Base-by-base conservation (phyloP, 2,329 filamentous ascomycete genomes). In the Claviceps lovelessii region DNA sequence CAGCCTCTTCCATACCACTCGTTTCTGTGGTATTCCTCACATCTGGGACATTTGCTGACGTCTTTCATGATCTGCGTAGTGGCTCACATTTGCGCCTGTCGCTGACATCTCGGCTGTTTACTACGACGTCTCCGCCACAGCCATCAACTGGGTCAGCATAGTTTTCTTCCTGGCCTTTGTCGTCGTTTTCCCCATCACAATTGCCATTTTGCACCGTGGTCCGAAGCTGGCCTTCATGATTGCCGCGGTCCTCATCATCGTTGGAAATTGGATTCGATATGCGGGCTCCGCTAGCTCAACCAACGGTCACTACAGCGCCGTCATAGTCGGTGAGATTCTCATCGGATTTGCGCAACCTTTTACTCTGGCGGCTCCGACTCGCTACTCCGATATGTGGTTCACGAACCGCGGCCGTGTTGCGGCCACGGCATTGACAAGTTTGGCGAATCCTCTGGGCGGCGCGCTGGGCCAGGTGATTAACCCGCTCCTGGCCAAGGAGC, bases 371-470 rank as follows among this genome's bases (percentile, higher is more conserved):
- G 89, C 91, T 0, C 91, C 93, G 0, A 91, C 93, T 0, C 77
- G 88, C 58, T 98, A 95, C 70, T 93, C 88, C 54, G 90, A 96
- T 66, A 74, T 95, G 57, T 97, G 93, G 93, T 97, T 97, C 71
- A 90, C 88, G 1, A 84, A 86, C 62, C 73, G 76, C 11, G 91
- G 90, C 8, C 81, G 93, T 54, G 87, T 95, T 13, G 85, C 86
- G 54, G 91, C 91, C 19, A 97, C 91, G 0, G 93, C 91, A 1
- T 64, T 95, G 41, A 84, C 85, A 28, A 90, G 84, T 57, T 72
- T 97, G 56, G 88, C 91, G 4, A 97, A 96, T 68, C 91, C 91
- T 0, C 78, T 97, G 52, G 91, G 91, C 15, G 90, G 86, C 28
- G 91, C 91, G 7, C 72, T 96, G 51, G 91, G 89, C 4, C 89